Conservation (phyloP, 2,329 filamentous ascomycete species). For the Calcarisporium arbuscula region DNA sequence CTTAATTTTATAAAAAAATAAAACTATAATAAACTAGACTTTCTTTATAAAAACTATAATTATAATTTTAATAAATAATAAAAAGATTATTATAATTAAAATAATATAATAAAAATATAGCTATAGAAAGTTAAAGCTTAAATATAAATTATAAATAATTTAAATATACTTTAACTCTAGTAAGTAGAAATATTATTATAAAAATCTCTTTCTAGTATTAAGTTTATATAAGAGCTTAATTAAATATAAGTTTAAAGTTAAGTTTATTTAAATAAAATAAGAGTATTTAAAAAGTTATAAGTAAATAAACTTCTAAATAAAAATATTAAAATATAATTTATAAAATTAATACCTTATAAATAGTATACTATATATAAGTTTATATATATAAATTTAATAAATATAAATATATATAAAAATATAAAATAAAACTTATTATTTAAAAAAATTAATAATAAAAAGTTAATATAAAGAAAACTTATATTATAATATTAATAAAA, state of each 20-base stretch:
- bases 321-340: conserved; percentile 4
- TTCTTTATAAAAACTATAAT: neutral
- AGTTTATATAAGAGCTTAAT: neutral
- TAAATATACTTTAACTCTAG: neutral
- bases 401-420: neutral
- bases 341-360: conserved; percentile 1
- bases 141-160: neutral
- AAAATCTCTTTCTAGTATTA: neutral
- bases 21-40: neutral
- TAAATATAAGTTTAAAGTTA: neutral
- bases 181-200: neutral
- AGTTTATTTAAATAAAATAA: neutral
- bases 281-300: neutral
- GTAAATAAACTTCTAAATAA: neutral
- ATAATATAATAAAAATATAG: conserved; percentile 1
- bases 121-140: neutral
- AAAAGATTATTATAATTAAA: conserved; percentile 4
- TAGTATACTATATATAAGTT: conserved; percentile 1
- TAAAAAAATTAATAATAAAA: neutral
- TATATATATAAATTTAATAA: neutral
- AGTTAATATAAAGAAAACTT: neutral
- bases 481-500: conserved; percentile 1
- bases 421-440: neutral
- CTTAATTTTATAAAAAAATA: neutral
- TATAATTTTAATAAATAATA: neutral